Conservation (phyloP, 1,139 yeast species). For the Yamadazyma taylorii region DNA sequence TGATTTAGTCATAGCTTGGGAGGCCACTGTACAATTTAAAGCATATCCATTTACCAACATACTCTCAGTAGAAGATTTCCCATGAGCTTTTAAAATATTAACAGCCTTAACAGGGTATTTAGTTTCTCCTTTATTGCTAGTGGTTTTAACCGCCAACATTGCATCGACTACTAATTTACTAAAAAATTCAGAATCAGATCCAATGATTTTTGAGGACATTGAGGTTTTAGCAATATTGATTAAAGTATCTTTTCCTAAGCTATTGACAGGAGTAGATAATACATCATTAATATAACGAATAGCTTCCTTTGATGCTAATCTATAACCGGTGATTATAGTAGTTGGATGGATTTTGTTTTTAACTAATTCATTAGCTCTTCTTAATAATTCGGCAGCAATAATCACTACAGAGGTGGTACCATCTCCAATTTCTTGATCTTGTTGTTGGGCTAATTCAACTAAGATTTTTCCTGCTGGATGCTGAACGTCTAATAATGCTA, state of each 20-base stretch:
- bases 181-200: conserved; percentile 92
- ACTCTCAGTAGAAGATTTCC: conserved; percentile 87
- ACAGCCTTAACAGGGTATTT: conserved; percentile 98
- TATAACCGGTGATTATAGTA: conserved; percentile 93
- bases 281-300: conserved; percentile 84
- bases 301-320: conserved; percentile 92
- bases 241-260: conserved; percentile 78
- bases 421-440: conserved; percentile 98
- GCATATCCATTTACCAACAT: conserved; percentile 92
- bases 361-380: conserved; percentile 92
- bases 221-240: conserved; percentile 93
- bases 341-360: conserved; percentile 96
- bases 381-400: conserved; percentile 87
- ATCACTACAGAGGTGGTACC: conserved; percentile 97
- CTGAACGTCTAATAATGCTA: conserved; percentile 88
- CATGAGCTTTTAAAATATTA: conserved; percentile 93
- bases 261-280: conserved; percentile 75
- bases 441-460: conserved; percentile 97
- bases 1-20: conserved; percentile 91
- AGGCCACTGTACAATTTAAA: conserved; percentile 93
- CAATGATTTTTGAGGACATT: conserved; percentile 96
- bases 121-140: conserved; percentile 81
- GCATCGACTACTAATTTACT: conserved; percentile 92
- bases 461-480: conserved; percentile 98
- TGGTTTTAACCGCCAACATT: conserved; percentile 90